Conservation (phyloP, 441 rosid species). For the Capsella rubella region DNA sequence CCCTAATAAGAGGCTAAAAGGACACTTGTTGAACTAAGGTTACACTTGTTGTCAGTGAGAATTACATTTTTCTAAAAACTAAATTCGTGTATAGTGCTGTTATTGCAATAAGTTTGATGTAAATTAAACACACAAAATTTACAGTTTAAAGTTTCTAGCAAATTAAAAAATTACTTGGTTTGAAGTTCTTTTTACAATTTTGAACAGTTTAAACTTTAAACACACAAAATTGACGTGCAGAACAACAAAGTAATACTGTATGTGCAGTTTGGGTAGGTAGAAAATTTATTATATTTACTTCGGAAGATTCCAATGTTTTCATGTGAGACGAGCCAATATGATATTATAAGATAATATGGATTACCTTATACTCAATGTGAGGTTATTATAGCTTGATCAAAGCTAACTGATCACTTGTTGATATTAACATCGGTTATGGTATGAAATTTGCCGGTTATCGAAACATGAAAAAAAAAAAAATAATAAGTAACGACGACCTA, state of each 20-base stretch:
- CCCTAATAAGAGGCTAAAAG: background rate
- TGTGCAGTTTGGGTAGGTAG: background rate
- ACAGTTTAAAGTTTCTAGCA: background rate
- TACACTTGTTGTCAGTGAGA: slow-evolving; percentile 7
- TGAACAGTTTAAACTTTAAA: background rate
- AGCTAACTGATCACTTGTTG: background rate
- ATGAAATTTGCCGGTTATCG: no score
- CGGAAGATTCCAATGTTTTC: background rate
- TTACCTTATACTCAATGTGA: background rate
- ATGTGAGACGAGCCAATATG: slow-evolving; percentile 4
- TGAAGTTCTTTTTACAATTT: slow-evolving; percentile 9
- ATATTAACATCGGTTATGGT: background rate
- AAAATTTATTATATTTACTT: slow-evolving; percentile 9
- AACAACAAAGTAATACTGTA: background rate
- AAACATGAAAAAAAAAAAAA: slow-evolving; percentile 8
- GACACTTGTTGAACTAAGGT: slow-evolving; percentile 22
- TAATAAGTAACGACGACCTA: slow-evolving; percentile 38
- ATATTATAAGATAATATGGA: background rate
- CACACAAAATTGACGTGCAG: background rate
- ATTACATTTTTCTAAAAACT: no score
- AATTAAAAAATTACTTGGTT: background rate
- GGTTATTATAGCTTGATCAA: background rate
- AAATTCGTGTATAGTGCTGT: no score
- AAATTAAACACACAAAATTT: no score
- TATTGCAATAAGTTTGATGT: no score